Evolutionary conservation across 805 yeast genomes (phyloP).

Genomic region (Aciculoconidium aculeatum): DNA sequence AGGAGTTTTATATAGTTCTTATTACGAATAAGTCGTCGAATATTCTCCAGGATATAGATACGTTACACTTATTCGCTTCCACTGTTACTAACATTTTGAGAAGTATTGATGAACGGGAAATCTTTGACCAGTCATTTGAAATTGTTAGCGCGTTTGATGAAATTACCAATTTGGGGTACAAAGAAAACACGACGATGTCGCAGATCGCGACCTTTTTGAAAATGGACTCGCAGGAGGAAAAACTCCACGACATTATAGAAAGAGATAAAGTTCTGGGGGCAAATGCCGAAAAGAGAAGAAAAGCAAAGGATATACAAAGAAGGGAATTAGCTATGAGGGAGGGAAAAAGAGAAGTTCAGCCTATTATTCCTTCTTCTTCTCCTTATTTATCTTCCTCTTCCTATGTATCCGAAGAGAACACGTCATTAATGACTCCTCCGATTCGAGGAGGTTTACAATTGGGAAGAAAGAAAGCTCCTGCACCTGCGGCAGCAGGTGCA

Average conservation of each 20-base stretch:
- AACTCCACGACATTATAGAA: slow-evolving; percentile 95
- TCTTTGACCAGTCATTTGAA: slow-evolving; percentile 81
- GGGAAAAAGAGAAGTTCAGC: slow-evolving; percentile 12
- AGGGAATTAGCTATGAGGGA: slow-evolving; percentile 60
- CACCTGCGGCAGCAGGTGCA: slow-evolving; percentile 21
- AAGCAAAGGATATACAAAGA: slow-evolving; percentile 85
- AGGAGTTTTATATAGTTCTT: slow-evolving; percentile 84
- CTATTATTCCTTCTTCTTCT: slow-evolving; percentile 25
- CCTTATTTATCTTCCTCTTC: too few relatives aligned
- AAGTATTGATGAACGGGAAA: slow-evolving; percentile 72
- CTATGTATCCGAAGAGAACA: slow-evolving; percentile 16
- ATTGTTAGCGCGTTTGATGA: slow-evolving; percentile 91
- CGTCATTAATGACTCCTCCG: slow-evolving; percentile 11
- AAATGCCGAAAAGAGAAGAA: slow-evolving; percentile 91
- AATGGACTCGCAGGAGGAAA: slow-evolving; percentile 98
- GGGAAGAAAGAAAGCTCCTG: slow-evolving; percentile 50
- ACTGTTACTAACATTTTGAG: slow-evolving; percentile 72
- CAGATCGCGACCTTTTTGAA: slow-evolving; percentile 88
- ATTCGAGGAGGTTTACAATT: slow-evolving; percentile 57
- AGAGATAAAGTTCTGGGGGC: slow-evolving; percentile 96
- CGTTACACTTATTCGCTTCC: slow-evolving; percentile 79
- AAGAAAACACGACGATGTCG: slow-evolving; percentile 73
- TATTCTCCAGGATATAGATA: slow-evolving; percentile 89
- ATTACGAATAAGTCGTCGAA: slow-evolving; percentile 89
- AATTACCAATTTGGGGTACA: slow-evolving; percentile 81